A percentile compares a stretch with the other conserved stretches of the same genome.
These are phyloP conservation scores for Auriculariales sp. DNA, from an alignment of 768 basidiomycete genomes.

Conservation along the genomic window DNA sequence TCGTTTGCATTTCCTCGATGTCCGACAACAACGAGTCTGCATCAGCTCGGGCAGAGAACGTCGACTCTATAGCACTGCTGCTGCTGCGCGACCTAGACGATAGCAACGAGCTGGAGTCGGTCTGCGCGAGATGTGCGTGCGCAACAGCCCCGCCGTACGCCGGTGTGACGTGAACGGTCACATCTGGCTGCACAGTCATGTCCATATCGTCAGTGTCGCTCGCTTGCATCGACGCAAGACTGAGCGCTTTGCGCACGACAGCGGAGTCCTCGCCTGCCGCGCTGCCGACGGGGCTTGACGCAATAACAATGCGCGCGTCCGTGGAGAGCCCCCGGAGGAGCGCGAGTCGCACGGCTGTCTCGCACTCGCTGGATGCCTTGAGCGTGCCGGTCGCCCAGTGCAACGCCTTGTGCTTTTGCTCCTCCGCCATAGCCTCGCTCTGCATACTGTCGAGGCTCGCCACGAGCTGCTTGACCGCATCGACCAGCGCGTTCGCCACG, in stretches of 20 bases:
- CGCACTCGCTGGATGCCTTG: slow-evolving; percentile 80
- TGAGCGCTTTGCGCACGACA: slow-evolving; percentile 17
- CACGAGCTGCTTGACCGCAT: slow-evolving; percentile 23
- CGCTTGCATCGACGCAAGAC: slow-evolving; percentile 23
- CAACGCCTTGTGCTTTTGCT: slow-evolving; percentile 74
- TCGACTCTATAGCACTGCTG: not conserved
- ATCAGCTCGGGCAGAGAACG: not conserved
- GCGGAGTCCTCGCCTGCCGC: slow-evolving; percentile 17
- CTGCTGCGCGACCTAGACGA: too few relatives aligned
- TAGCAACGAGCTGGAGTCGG: too few relatives aligned
- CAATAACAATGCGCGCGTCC: slow-evolving; percentile 40
- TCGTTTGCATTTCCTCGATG: not conserved
- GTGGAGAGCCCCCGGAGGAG: slow-evolving; percentile 49
- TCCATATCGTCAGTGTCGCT: slow-evolving; percentile 40
- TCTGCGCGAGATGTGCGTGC: too few relatives aligned
- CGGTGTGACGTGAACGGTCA: not conserved
- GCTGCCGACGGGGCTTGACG: slow-evolving; percentile 40
- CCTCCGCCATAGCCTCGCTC: not conserved
- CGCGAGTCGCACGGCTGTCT: slow-evolving; percentile 72
- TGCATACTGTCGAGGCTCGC: slow-evolving; percentile 31
- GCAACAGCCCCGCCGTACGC: not conserved
- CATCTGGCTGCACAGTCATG: slow-evolving; percentile 35
- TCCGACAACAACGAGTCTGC: not conserved
- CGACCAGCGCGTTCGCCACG: slow-evolving; percentile 74
- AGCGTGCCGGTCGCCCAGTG: slow-evolving; percentile 79